Evolutionary conservation across 805 yeast species (phyloP), one percentile per base, ranked within the genome.

Genomic region (Teunomyces cretensis): DNA sequence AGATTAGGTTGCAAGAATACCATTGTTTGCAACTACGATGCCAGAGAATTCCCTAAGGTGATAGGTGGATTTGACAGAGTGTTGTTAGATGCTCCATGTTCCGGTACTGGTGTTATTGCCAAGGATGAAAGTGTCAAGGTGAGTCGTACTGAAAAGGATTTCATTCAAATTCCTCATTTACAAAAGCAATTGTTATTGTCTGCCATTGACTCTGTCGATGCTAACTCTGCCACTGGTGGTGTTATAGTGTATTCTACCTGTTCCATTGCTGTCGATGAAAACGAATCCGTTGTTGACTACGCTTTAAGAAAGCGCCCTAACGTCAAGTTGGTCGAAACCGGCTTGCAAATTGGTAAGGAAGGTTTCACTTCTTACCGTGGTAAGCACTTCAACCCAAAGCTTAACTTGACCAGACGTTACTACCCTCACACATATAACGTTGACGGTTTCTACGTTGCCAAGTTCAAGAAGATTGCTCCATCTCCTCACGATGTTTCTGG

Each of bases 51-150:
- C 65, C 98, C 99, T 41, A 89, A 89, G 65, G 97, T 94, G 30
- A 89, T 94, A 64, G 99, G 99, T 55, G 99, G 99, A 0, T 94
- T 94, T 58, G 98, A 94, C 66, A 82, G 99, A 68, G 83, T 94
- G 32, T 72, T 94, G 52, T 75, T 94, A 56, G 99, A 94, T 76
- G 99, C 99, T 28, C 99, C 99, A 54, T 94, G 99, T 72, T 90
- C 99, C 6, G 99, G 99, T 74, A 92, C 99, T 2, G 99, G 99
- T 71, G 99, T 94, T 56, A 94, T 94, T 62, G 94, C 96, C 49
- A 94, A 94, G 72, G 99, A 94, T 72, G 96, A 89, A 62, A 83
- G 88, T 43, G 98, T 94, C 50, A 94, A 94, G 69, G 84, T 87
- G 11, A 84, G 86, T 51, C 85, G 98, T 75, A 90, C 96, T 15